Conservation (phyloP, 2,329 filamentous ascomycete species). For the Cladophialophora exuberans region DNA sequence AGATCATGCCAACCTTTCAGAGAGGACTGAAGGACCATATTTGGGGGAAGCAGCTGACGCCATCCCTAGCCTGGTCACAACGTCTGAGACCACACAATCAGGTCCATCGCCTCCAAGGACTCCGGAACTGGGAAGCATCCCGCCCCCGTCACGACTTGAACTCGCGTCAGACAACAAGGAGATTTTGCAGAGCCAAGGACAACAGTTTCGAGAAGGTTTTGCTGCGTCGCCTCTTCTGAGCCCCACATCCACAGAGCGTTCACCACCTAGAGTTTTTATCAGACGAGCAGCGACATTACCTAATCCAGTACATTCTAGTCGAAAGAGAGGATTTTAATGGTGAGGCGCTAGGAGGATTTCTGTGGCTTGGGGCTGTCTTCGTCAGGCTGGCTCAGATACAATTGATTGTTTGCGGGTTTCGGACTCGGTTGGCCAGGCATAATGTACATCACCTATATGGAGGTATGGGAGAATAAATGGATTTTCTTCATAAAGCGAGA, state of each 20-base stretch:
- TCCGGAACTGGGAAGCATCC: constrained; percentile 1
- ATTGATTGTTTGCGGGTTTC: too few relatives aligned
- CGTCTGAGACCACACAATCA: constrained; percentile 14
- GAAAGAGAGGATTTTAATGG: neutral
- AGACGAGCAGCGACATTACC: constrained; percentile 12
- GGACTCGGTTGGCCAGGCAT: too few relatives aligned
- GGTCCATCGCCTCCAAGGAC: constrained; percentile 13
- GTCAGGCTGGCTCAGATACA: too few relatives aligned
- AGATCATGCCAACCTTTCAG: neutral
- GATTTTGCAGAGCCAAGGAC: constrained; percentile 12
- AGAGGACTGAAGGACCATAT: too few relatives aligned
- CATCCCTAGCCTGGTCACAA: constrained; percentile 16
- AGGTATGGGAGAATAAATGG: too few relatives aligned
- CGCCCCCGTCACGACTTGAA: neutral
- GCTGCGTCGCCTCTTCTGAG: neutral
- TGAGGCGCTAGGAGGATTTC: neutral
- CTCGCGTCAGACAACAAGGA: neutral
- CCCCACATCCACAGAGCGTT: neutral
- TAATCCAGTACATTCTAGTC: neutral
- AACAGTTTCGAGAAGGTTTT: constrained; percentile 6
- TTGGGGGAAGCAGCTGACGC: neutral
- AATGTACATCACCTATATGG: too few relatives aligned
- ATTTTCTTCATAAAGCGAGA: too few relatives aligned
- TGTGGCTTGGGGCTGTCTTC: too few relatives aligned
- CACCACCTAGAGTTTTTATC: neutral